These are phyloP conservation scores for Blastobotrys persicus DNA, from an alignment of 1,139 yeast species.

Conservation along the genomic window DNA sequence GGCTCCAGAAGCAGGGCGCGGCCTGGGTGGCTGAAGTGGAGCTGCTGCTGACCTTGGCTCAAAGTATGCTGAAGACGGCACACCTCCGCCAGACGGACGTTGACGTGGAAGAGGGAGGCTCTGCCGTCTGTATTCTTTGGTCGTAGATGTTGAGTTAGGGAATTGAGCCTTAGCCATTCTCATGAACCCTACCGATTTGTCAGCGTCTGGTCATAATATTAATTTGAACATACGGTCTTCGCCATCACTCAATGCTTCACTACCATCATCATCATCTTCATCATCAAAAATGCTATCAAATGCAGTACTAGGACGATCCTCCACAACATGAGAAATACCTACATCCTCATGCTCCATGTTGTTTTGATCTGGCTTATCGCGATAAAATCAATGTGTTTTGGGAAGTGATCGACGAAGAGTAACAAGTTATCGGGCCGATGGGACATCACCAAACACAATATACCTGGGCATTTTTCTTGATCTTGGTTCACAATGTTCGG, in stretches of 20 bases:
- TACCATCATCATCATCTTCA: neutral
- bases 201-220: neutral
- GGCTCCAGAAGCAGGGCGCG: neutral
- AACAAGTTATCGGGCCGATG: conserved; percentile 1
- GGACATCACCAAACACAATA: neutral
- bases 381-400: neutral
- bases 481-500: conserved; percentile 13
- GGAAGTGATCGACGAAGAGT: neutral
- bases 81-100: neutral
- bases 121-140: conserved; percentile 9
- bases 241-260: conserved; percentile 1
- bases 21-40: neutral
- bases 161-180: conserved; percentile 6
- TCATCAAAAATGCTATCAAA: conserved; percentile 1
- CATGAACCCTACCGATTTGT: neutral
- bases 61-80: conserved; percentile 3
- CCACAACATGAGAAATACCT: neutral
- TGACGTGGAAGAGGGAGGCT: conserved; percentile 11
- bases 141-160: conserved; percentile 8
- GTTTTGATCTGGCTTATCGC: neutral
- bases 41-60: neutral
- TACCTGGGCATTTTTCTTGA: neutral
- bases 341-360: conserved; percentile 1
- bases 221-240: conserved; percentile 1
- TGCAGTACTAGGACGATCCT: conserved; percentile 2